Conservation (phyloP, 1,284 basidiomycete species). For the Hemileia vastatrix region DNA sequence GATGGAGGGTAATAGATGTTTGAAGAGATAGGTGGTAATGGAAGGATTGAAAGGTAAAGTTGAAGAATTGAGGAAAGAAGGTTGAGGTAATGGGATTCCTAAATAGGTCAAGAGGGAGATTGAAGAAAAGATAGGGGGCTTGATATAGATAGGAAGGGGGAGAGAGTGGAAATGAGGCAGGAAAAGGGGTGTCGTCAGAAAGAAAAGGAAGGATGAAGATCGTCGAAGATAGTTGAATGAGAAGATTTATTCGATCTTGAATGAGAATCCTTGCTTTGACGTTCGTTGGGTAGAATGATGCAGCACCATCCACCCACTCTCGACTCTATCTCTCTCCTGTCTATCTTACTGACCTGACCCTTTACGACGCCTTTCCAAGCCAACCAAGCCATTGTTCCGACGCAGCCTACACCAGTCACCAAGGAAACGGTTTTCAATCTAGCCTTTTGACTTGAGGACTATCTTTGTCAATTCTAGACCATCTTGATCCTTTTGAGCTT, state of each 20-base stretch:
- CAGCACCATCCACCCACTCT: slow-evolving; percentile 4
- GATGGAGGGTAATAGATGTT: slow-evolving; percentile 39
- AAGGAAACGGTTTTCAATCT: slow-evolving; percentile 22
- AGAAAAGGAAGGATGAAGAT: slow-evolving; percentile 22
- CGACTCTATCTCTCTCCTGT: not conserved
- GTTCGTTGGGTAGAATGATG: no score
- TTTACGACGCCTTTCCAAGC: slow-evolving; percentile 19
- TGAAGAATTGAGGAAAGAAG: slow-evolving; percentile 27
- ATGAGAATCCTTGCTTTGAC: no score
- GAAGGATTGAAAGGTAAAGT: no score
- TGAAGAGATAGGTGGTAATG: no score
- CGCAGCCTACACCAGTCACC: slow-evolving; percentile 12
- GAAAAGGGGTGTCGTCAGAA: slow-evolving; percentile 31
- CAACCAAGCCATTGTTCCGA: not conserved
- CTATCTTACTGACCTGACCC: slow-evolving; percentile 25
- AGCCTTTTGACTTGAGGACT: slow-evolving; percentile 10
- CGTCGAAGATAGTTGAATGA: no score
- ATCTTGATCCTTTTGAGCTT: slow-evolving; percentile 15
- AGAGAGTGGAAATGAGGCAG: slow-evolving; percentile 34
- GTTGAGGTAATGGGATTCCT: slow-evolving; percentile 31
- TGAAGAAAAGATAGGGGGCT: slow-evolving; percentile 9
- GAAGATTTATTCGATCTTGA: no score
- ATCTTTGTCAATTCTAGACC: slow-evolving; percentile 21
- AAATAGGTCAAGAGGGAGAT: slow-evolving; percentile 26
- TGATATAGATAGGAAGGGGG: not conserved